Conservation (phyloP, 768 basidiomycete genomes). For the Hygrocybe punicea region DNA sequence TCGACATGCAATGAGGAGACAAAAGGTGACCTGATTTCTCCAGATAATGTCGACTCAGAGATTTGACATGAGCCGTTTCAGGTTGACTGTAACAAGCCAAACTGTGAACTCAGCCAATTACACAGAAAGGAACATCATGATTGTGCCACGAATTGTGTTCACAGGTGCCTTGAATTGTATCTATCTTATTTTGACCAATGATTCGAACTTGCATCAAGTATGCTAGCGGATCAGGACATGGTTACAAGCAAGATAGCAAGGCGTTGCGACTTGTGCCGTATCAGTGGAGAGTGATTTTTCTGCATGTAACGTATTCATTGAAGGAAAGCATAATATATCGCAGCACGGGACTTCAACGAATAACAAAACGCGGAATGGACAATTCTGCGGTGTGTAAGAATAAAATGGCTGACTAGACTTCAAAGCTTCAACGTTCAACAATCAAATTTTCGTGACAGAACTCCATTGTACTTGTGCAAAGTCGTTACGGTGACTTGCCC, state of each 20-base stretch:
- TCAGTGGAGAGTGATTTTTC: neutral
- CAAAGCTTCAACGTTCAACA: too few species aligned
- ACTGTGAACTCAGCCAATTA: conserved; percentile 40
- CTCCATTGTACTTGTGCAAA: too few species aligned
- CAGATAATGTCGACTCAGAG: neutral
- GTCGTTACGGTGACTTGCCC: too few species aligned
- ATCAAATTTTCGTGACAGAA: too few species aligned
- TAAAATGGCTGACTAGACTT: too few species aligned
- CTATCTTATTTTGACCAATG: too few species aligned
- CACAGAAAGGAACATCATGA: conserved; percentile 36
- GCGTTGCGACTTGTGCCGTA: conserved; percentile 3
- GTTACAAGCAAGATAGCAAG: neutral
- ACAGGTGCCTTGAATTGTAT: conserved; percentile 25
- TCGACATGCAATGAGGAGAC: conserved; percentile 24
- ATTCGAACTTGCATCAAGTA: neutral
- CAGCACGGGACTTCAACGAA: too few species aligned
- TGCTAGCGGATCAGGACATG: conserved; percentile 1
- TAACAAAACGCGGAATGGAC: neutral
- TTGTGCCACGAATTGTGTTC: conserved; percentile 37
- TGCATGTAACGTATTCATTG: too few species aligned
- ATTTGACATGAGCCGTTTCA: conserved; percentile 15
- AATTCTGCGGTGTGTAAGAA: neutral
- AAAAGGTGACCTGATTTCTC: conserved; percentile 28
- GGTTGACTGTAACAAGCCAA: conserved; percentile 47
- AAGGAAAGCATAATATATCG: too few species aligned